Percentiles rank a stretch among this genome's conserved stretches.
phyloP scores from a whole-genome alignment of 148 eudicot species.

The Dysphania ambrosioides region DNA sequence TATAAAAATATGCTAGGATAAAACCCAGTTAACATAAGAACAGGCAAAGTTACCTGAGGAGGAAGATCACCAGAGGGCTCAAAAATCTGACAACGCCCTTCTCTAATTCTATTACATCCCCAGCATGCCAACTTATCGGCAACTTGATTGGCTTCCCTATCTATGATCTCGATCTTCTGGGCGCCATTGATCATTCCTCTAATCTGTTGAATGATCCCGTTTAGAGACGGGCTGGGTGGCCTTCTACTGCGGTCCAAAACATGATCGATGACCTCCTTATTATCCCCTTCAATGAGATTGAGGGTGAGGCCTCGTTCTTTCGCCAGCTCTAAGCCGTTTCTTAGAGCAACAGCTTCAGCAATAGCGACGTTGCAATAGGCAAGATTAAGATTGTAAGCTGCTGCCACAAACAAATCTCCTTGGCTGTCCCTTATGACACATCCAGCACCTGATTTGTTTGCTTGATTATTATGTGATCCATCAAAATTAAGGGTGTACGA shows the following conservation, averaged over 20 bases:
- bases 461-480: constrained; percentile 19
- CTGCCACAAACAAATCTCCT: constrained; percentile 14
- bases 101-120: background rate
- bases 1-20: too few relatives aligned
- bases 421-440: constrained; percentile 19
- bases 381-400: constrained; percentile 12
- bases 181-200: background rate
- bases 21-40: background rate
- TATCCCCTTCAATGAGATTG: background rate
- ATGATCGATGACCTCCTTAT: background rate
- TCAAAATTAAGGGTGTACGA: constrained; percentile 11
- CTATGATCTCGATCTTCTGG: background rate
- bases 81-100: background rate
- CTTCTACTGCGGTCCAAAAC: background rate
- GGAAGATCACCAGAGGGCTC: background rate
- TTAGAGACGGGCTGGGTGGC: background rate
- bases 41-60: background rate
- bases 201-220: background rate
- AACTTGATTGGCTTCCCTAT: background rate
- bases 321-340: constrained; percentile 2
- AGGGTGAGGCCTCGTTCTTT: background rate
- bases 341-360: constrained; percentile 16
- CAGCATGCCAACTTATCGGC: background rate
- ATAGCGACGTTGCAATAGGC: background rate
- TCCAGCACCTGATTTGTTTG: constrained; percentile 3